A percentile compares a stretch with the other conserved stretches of the same genome.
These are phyloP conservation scores for Metschnikowia arizonensis DNA, from an alignment of 805 yeast species.

Conservation along the genomic window DNA sequence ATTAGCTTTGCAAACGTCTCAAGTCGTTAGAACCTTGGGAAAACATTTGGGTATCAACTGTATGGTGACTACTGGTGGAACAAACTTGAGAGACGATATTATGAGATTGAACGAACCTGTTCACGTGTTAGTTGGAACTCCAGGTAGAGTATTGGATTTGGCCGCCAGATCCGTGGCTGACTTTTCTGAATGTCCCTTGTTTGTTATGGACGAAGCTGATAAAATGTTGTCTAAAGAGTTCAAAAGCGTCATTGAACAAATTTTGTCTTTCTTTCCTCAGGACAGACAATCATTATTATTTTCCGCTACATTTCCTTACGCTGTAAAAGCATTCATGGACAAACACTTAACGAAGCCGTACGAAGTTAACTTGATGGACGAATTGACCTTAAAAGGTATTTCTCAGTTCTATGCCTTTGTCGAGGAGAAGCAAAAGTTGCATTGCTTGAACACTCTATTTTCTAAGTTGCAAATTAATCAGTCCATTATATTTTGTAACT, in stretches of 20 bases:
- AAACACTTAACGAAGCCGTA: slow-evolving; percentile 85
- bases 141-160: slow-evolving; percentile 93
- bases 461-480: slow-evolving; percentile 94
- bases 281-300: slow-evolving; percentile 75
- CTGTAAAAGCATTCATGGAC: slow-evolving; percentile 90
- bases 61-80: slow-evolving; percentile 99
- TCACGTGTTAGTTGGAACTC: slow-evolving; percentile 94
- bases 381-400: slow-evolving; percentile 90
- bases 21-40: slow-evolving; percentile 93
- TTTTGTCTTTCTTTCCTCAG: slow-evolving; percentile 72
- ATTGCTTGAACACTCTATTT: slow-evolving; percentile 91
- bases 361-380: slow-evolving; percentile 97
- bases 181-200: slow-evolving; percentile 77
- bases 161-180: slow-evolving; percentile 87
- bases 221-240: slow-evolving; percentile 92
- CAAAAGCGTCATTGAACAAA: slow-evolving; percentile 80
- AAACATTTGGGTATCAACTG: slow-evolving; percentile 88
- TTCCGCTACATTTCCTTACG: slow-evolving; percentile 94
- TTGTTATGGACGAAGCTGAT: slow-evolving; percentile 98
- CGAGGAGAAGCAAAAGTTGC: slow-evolving; percentile 92
- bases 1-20: slow-evolving; percentile 95
- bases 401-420: slow-evolving; percentile 98
- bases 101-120: slow-evolving; percentile 89
- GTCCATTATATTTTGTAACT: slow-evolving; percentile 94
- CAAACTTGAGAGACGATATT: slow-evolving; percentile 89